Base-by-base conservation (phyloP, 345 rosid species). In the Euclidium syriacum region DNA sequence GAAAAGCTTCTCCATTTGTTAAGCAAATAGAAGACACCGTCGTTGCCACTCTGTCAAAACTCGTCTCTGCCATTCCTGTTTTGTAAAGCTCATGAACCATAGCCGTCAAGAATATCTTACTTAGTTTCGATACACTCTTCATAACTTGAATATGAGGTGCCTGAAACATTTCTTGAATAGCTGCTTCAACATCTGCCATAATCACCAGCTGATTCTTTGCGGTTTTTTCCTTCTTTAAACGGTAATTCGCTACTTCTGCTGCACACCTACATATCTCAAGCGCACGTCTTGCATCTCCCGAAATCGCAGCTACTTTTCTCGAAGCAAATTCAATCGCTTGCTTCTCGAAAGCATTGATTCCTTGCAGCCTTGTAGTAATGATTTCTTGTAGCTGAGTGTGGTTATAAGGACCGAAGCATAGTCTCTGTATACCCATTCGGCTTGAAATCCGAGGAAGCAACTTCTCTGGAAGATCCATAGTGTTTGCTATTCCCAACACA, bases 381-480 rank as follows among this genome's bases (percentile, higher is more conserved):
- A 92, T 90, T 81, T 92, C 98, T 72, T 90, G 97, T 62, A 92
- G 95, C 72, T 92, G 98, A 66, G 79, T 88, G 74, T 80, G 79
- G 26, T 85, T 90, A 58, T 92, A 92, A 53, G 98, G 98, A 59
- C 96, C 91, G 59, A 92, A 92, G 75, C 98, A 90, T 16, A 90
- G 90, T 78, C 98, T 90, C 61, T 90, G 96, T 47, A 92, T 85
- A 71, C 97, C 98, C 96, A 90, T 77, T 43, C 97, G 79, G 73
- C 98, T 92, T 48, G 98, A 92, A 55, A 92, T 90, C 42, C 97
- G 96, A 57, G 98, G 98, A 65, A 92, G 95, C 70, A 92, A 63
- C 83, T 87, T 92, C 77, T 92, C 98, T 43, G 97, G 98, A 57
- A 92, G 96, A 77, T 92, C 97, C 98, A 92, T 92, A 17, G 98